Base-by-base conservation (phyloP, 371 early-diverging fungal species). In the Mortierella sp. region DNA sequence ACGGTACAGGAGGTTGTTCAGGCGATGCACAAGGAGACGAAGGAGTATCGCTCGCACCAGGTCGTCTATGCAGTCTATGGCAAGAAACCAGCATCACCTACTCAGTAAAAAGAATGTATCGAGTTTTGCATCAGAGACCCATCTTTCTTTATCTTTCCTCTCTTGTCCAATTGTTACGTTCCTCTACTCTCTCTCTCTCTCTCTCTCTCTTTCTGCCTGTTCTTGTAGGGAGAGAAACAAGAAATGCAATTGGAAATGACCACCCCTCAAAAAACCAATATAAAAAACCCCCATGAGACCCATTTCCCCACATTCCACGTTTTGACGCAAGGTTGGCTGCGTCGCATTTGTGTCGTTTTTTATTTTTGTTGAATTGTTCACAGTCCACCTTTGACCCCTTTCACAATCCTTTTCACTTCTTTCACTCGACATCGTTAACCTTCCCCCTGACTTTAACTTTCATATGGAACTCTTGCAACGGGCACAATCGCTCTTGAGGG, bases 11-110 rank as follows among this genome's bases (percentile, higher is more conserved):
- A 82, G 26, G 44, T 74, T 16, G 70, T 82, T 3, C 44, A 64
- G 37, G 68, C 68, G n/a, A 70, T 77, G 78, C 43, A 64, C 39
- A 63, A 77, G 40, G 82, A 77, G 47, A 68, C 69, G n/a, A 37
- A 13, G 24, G 40, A 64, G 5, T 40, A 68, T 52, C 47, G 53
- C 9, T 50, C 78, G 16, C 55, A 68, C 40, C 70, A 71, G 52
- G 61, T 71, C 16, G 67, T 82, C 37, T 77, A 77, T 66, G 82
- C 75, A 14, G 66, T 65, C 13, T 71, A 63, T 65, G 82, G 74
- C 52, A 58, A 53, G 65, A 81, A 77, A 48, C 82, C 82, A 47
- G 14, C 45, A 58, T 43, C 43, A 41, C 47, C 43, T 29, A 22
- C 29, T 34, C 45, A 45, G 26, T 66, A 31, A 29, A 29, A 8